phyloP scores from a whole-genome alignment of 495 filamentous ascomycete species.

The Hypoxylon fuscum region DNA sequence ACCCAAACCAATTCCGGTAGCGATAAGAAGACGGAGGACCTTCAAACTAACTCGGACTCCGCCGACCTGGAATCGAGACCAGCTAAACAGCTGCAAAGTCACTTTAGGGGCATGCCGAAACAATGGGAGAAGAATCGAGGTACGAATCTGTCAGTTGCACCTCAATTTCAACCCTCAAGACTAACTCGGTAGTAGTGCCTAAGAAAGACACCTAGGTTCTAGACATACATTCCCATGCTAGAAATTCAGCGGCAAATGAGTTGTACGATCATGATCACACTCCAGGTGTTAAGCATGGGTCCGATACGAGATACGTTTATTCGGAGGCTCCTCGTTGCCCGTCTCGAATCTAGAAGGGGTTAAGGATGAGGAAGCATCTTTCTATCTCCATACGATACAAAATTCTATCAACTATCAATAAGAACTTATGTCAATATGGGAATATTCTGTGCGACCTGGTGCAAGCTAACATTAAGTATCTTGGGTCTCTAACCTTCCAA shows the following conservation, averaged over 20 bases:
- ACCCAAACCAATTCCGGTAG: constrained; percentile 9
- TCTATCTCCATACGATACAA: not conserved
- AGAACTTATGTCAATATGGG: not conserved
- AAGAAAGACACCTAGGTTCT: constrained; percentile 36
- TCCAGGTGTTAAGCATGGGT: not conserved
- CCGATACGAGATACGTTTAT: not conserved
- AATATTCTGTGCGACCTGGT: not conserved
- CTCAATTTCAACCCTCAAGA: not conserved
- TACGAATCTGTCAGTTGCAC: constrained; percentile 11
- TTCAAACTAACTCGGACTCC: constrained; percentile 24
- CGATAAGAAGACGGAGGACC: constrained; percentile 35
- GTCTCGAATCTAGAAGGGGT: not conserved
- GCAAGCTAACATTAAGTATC: not conserved
- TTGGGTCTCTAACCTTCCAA: too few relatives aligned
- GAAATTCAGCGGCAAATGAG: not conserved
- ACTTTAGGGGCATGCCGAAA: constrained; percentile 43
- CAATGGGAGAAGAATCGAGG: constrained; percentile 47
- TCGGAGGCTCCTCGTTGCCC: not conserved
- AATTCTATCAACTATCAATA: not conserved
- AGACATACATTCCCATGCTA: not conserved
- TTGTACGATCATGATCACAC: not conserved
- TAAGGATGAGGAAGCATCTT: not conserved
- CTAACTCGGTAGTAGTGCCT: constrained; percentile 25
- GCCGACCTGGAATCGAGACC: constrained; percentile 16
- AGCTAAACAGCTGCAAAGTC: constrained; percentile 27